A percentile compares a stretch with the other conserved stretches of the same genome.
These are phyloP conservation scores for Ailanthus altissimus DNA, from an alignment of 345 rosid species.

Conservation along the genomic window DNA sequence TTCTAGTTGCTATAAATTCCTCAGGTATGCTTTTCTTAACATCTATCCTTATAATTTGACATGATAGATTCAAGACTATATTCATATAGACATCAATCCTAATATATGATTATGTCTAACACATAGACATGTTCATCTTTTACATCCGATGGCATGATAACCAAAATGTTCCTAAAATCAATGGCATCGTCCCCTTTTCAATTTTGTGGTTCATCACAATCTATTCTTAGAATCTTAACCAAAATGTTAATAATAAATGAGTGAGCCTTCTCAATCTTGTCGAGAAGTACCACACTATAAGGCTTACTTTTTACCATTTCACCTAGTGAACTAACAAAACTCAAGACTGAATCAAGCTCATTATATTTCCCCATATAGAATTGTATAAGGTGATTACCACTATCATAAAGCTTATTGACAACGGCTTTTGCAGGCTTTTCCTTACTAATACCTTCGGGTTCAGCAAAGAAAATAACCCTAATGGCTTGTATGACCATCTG, in stretches of 20 bases:
- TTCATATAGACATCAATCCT: too few species aligned
- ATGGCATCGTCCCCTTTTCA: not conserved
- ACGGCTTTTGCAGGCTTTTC: not conserved
- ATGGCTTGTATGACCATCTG: not conserved
- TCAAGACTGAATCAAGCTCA: not conserved
- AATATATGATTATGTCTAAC: too few species aligned
- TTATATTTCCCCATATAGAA: not conserved
- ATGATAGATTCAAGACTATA: too few species aligned
- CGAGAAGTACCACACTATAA: not conserved
- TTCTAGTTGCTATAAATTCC: too few species aligned
- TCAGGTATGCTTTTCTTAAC: too few species aligned
- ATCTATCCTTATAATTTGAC: too few species aligned
- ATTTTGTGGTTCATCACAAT: not conserved
- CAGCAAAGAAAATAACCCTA: not conserved
- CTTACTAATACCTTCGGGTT: not conserved
- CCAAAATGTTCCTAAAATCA: not conserved
- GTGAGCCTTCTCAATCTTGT: constrained; percentile 2
- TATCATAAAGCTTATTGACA: constrained; percentile 14
- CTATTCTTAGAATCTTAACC: not conserved
- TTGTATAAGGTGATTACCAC: not conserved
- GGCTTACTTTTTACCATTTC: not conserved
- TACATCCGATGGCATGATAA: not conserved
- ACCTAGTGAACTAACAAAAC: not conserved
- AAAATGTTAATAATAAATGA: not conserved
- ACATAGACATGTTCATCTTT: not conserved